These are phyloP conservation scores for Comarum palustre DNA, from an alignment of 306 rosid genomes.

Conservation along the genomic window DNA sequence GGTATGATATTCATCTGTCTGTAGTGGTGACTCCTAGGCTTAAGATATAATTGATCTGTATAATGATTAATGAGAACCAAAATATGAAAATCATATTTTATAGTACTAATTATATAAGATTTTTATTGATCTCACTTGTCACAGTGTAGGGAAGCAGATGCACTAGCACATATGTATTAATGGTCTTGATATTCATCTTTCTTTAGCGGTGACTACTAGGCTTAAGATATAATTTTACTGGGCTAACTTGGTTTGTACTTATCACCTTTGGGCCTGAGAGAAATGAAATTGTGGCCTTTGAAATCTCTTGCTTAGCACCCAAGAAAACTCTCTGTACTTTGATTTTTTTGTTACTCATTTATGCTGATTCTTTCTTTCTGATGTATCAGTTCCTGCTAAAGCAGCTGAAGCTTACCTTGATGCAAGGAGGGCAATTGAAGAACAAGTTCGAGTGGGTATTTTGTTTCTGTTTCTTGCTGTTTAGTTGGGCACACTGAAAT, in stretches of 20 bases:
- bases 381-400: conserved; percentile 76
- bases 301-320: neutral
- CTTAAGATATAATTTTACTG: neutral
- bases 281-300: neutral
- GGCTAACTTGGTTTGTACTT: neutral
- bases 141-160: neutral
- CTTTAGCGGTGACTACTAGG: neutral
- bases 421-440: conserved; percentile 71
- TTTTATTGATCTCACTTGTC: neutral
- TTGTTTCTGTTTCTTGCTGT: conserved; percentile 21
- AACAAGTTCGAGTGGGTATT: conserved; percentile 61
- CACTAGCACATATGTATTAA: neutral
- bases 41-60: neutral
- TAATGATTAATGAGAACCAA: neutral
- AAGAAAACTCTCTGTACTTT: neutral
- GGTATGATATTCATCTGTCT: neutral
- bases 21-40: neutral
- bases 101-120: neutral
- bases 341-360: neutral
- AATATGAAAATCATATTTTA: neutral
- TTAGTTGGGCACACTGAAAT: conserved; percentile 9
- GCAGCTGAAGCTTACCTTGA: conserved; percentile 74
- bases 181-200: neutral
- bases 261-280: neutral
- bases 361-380: conserved; percentile 30